Conservation (phyloP, 805 yeast species). For the Wickerhamiella sergipiensis region DNA sequence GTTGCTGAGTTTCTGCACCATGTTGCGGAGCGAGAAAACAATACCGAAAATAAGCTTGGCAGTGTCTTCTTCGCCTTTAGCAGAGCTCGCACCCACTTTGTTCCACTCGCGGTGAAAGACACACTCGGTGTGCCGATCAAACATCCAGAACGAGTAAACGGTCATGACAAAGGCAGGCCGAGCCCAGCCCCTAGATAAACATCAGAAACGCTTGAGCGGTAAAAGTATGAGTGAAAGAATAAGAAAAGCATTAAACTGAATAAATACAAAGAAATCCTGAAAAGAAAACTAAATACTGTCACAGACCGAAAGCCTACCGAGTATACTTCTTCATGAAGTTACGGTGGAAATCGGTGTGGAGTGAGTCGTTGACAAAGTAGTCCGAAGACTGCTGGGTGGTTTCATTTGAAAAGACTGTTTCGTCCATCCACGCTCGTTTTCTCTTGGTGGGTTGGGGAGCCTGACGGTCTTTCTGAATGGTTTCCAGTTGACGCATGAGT, state of each 20-base stretch:
- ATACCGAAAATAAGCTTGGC: constrained; percentile 80
- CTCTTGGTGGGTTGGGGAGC: background rate
- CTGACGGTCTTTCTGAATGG: background rate
- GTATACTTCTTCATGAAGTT: constrained; percentile 5
- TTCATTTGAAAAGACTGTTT: background rate
- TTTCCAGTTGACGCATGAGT: constrained; percentile 3
- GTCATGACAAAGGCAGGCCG: constrained; percentile 4
- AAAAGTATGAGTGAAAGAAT: too few relatives aligned
- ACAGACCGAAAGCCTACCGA: background rate
- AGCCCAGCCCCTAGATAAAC: too few relatives aligned
- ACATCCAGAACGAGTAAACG: constrained; percentile 77
- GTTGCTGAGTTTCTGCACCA: constrained; percentile 43
- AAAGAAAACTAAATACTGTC: too few relatives aligned
- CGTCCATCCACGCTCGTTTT: constrained; percentile 2
- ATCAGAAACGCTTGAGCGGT: too few relatives aligned
- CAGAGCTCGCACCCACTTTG: background rate
- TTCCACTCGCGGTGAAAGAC: constrained; percentile 66
- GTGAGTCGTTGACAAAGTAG: constrained; percentile 1
- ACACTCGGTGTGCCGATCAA: constrained; percentile 86
- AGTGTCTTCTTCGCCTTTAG: constrained; percentile 35
- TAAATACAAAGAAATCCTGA: too few relatives aligned
- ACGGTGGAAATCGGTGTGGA: background rate
- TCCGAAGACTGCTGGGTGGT: background rate
- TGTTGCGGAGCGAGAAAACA: constrained; percentile 61
- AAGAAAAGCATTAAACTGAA: background rate